Evolutionary conservation across 2,329 filamentous ascomycete species (phyloP).

Genomic region (Hyphodiscus sp.): DNA sequence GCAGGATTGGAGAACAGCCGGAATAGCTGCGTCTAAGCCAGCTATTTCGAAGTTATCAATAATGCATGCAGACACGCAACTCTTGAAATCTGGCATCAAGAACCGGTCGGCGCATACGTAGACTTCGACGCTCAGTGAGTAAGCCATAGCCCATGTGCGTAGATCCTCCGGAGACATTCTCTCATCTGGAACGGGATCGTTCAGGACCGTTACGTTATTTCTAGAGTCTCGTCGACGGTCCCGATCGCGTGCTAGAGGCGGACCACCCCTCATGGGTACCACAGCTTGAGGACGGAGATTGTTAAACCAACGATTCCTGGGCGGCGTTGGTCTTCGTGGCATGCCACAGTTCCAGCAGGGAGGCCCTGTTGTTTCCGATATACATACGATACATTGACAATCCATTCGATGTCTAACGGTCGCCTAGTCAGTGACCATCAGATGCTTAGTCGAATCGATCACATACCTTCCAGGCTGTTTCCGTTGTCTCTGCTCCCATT

Average conservation of each 20-base stretch:
- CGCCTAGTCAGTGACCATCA: background rate
- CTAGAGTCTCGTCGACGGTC: slow-evolving; percentile 15
- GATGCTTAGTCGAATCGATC: background rate
- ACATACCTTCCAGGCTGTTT: slow-evolving; percentile 31
- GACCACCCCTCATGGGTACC: slow-evolving; percentile 14
- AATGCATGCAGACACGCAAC: slow-evolving; percentile 35
- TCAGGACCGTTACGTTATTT: slow-evolving; percentile 11
- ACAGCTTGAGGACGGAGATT: slow-evolving; percentile 15
- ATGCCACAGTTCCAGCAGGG: slow-evolving; percentile 38
- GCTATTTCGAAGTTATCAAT: slow-evolving; percentile 36
- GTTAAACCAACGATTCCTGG: slow-evolving; percentile 18
- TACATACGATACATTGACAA: slow-evolving; percentile 39
- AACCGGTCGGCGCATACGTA: slow-evolving; percentile 44
- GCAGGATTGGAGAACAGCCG: slow-evolving; percentile 37
- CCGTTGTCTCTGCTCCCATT: background rate
- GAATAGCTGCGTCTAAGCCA: slow-evolving; percentile 25
- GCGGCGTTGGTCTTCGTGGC: slow-evolving; percentile 25
- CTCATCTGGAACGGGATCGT: slow-evolving; percentile 16
- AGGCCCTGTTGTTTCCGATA: slow-evolving; percentile 26
- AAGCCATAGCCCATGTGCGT: slow-evolving; percentile 41
- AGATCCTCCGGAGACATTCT: slow-evolving; percentile 38
- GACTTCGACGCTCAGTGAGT: slow-evolving; percentile 41
- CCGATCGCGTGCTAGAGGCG: slow-evolving; percentile 15
- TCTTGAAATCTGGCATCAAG: slow-evolving; percentile 41
- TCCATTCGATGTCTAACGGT: slow-evolving; percentile 34